Base-by-base conservation (phyloP, 2,329 filamentous ascomycete genomes). In the Aspergillus sp. region DNA sequence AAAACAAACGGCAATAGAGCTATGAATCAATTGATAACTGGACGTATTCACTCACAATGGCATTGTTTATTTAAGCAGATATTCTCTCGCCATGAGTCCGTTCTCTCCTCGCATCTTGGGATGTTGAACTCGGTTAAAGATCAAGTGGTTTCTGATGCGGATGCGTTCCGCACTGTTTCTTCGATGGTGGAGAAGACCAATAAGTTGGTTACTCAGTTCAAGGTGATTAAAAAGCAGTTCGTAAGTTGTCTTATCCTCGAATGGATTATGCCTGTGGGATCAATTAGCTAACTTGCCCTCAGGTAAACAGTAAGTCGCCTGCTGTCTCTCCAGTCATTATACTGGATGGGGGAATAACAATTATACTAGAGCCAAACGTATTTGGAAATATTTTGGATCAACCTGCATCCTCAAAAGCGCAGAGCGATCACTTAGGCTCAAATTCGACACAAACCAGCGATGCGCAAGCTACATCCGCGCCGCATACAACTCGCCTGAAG, bases 121-220 rank as follows among this genome's bases (percentile, higher is more conserved):
- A 61, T 71, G 50, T 52, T 71, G 7, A 54, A 62, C 11, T 56
- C 61, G 46, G 54, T 71, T 2, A 59, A 61, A 38, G 47, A 49
- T 6, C 61, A 67, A 35, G 49, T 62, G 7, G 46, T 51, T 5
- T 44, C 52, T 7, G 56, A 63, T 28, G 48, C 49, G 6, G 60
- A 62, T 30, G 57, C 60, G 9, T 59, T 52, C 32, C 56, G 53
- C 9, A 52, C 59, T 5, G 53, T 72, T 4, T 59, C 60, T 1
- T 52, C 59, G 6, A 68, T 71, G 57, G 49, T 71, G 11, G 61
- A 66, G 27, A 65, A 63, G 45, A 67, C 68, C 4, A 56, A 67
- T 36, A 57, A 63, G 40, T 56, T 71, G 39, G 52, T 71, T 39
- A 54, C 56, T 9, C 61, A 69, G 34, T 61, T 67, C 19, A 60